Evolutionary conservation across 1,284 basidiomycete species (phyloP).

Genomic region (Farysia itapuensis): DNA sequence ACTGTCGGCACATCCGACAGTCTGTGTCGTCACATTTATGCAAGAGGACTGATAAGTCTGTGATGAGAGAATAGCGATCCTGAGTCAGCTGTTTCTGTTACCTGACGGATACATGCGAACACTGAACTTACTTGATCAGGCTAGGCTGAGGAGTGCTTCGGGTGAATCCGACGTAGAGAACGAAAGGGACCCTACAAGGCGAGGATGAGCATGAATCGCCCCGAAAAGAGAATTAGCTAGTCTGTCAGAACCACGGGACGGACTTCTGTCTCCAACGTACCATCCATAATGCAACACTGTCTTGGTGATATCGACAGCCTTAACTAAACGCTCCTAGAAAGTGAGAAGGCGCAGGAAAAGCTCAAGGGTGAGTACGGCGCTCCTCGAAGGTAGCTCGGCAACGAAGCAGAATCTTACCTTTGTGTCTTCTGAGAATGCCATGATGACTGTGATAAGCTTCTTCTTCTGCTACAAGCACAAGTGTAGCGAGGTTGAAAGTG

Average conservation of each 20-base stretch:
- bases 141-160: constrained; percentile 53
- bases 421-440: constrained; percentile 55
- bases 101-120: too few relatives aligned
- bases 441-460: constrained; percentile 8
- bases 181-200: constrained; percentile 51
- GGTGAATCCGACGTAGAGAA: constrained; percentile 57
- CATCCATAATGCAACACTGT: constrained; percentile 55
- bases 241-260: too few relatives aligned
- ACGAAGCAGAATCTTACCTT: too few relatives aligned
- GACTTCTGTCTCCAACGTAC: constrained; percentile 22
- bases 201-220: neutral
- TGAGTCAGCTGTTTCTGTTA: too few relatives aligned
- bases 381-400: too few relatives aligned
- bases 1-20: too few relatives aligned
- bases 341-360: too few relatives aligned
- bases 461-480: too few relatives aligned
- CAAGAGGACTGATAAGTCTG: constrained; percentile 51
- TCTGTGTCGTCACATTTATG: constrained; percentile 22
- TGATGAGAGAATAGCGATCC: too few relatives aligned
- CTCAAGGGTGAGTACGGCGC: too few relatives aligned
- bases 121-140: constrained; percentile 55
- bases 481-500: too few relatives aligned
- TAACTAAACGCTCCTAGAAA: constrained; percentile 58
- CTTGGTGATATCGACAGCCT: constrained; percentile 52
- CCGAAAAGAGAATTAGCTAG: too few relatives aligned